Evolutionary conservation across 2,329 filamentous ascomycete species (phyloP).

Genomic region (Emmonsia crescens): DNA sequence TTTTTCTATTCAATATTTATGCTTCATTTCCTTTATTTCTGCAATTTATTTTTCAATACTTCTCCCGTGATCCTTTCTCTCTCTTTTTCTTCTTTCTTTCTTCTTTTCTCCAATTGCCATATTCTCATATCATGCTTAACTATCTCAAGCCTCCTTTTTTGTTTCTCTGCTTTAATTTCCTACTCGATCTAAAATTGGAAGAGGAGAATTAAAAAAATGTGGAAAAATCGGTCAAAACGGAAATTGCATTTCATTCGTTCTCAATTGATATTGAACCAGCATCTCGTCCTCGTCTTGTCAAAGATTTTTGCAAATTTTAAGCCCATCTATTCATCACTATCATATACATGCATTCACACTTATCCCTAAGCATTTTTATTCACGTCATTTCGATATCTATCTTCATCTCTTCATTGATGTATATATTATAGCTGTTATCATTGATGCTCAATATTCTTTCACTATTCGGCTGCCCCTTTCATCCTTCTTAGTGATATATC

Average conservation of each 20-base stretch:
- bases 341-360: not conserved
- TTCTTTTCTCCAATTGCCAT: not conserved
- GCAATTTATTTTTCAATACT: not conserved
- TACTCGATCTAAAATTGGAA: not conserved
- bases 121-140: not conserved
- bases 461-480: too few species aligned
- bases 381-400: not conserved
- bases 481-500: too few species aligned
- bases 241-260: not conserved
- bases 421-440: too few species aligned
- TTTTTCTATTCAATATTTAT: not conserved
- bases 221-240: not conserved
- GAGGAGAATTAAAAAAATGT: not conserved
- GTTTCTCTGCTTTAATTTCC: slow-evolving; percentile 16
- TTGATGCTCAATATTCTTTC: not conserved
- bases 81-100: not conserved
- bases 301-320: not conserved
- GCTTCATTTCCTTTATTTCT: not conserved
- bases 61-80: too few species aligned
- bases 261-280: too few species aligned
- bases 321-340: not conserved
- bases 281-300: not conserved
- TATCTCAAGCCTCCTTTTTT: slow-evolving; percentile 1
- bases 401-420: not conserved
- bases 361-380: not conserved